Evolutionary conservation across 2,329 filamentous ascomycete genomes (phyloP).

Genomic region (Monosporascus cannonballus): DNA sequence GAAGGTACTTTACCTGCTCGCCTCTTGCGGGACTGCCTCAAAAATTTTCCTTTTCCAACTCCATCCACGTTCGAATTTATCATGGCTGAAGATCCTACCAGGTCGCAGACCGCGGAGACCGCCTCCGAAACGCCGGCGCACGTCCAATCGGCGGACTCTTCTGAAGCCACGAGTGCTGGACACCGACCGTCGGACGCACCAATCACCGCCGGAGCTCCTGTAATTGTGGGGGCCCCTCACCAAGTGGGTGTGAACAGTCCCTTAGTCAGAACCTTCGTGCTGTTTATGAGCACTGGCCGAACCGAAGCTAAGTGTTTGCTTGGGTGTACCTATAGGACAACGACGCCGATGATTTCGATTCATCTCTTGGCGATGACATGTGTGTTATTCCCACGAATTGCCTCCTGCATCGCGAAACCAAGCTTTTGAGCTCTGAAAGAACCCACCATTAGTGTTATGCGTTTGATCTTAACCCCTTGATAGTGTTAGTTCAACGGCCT

Average conservation of each 20-base stretch:
- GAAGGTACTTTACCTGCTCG: too few species aligned
- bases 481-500: slow-evolving; percentile 16
- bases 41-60: too few species aligned
- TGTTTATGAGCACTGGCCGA: background rate
- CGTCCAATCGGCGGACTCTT: background rate
- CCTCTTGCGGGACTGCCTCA: too few species aligned
- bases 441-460: too few species aligned
- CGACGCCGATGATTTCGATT: background rate
- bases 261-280: too few species aligned
- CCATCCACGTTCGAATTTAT: background rate
- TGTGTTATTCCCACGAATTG: background rate
- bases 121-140: background rate
- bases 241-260: background rate
- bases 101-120: background rate
- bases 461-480: background rate
- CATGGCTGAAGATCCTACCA: background rate
- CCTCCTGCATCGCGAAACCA: background rate
- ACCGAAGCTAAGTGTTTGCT: background rate
- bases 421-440: too few species aligned
- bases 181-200: background rate
- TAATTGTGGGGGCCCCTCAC: background rate
- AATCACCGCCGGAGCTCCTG: background rate
- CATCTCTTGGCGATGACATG: background rate
- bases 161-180: background rate
- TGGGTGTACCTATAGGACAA: background rate